Conservation (phyloP, 805 yeast genomes). For the Zygoascus bituminiphila region DNA sequence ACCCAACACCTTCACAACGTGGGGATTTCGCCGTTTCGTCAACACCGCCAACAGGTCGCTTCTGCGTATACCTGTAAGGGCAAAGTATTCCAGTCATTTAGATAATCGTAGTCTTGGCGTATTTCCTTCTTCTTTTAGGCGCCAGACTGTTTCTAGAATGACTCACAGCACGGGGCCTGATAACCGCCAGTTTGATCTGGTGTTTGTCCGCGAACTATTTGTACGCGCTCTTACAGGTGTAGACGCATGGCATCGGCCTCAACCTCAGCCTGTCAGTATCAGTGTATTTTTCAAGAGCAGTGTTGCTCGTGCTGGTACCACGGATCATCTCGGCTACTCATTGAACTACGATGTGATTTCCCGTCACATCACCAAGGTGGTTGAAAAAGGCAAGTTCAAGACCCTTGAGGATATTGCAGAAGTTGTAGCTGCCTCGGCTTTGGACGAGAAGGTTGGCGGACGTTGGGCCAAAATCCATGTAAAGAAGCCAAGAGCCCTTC, state of each 20-base stretch:
- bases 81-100: too few relatives aligned
- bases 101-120: too few relatives aligned
- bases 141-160: too few relatives aligned
- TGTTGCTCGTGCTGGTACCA: conserved; percentile 62
- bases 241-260: conserved; percentile 65
- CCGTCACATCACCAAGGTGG: conserved; percentile 47
- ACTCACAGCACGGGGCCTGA: background rate
- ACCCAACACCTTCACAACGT: background rate
- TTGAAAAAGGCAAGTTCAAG: conserved; percentile 35
- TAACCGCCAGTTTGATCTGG: conserved; percentile 27
- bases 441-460: conserved; percentile 40
- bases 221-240: conserved; percentile 59
- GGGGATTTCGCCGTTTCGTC: background rate
- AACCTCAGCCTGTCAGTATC: conserved; percentile 55
- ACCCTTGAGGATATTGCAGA: conserved; percentile 39
- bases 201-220: conserved; percentile 47
- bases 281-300: conserved; percentile 56
- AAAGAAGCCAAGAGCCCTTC: conserved; percentile 46
- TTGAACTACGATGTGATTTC: conserved; percentile 84
- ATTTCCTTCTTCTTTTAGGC: too few relatives aligned
- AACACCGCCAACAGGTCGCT: background rate
- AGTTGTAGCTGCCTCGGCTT: conserved; percentile 37
- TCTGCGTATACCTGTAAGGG: background rate
- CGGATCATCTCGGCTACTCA: conserved; percentile 75
- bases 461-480: conserved; percentile 35